Evolutionary conservation across 768 basidiomycete genomes (phyloP), one percentile per base, ranked within the genome.

Genomic region (Lanmaoa rubissima): DNA sequence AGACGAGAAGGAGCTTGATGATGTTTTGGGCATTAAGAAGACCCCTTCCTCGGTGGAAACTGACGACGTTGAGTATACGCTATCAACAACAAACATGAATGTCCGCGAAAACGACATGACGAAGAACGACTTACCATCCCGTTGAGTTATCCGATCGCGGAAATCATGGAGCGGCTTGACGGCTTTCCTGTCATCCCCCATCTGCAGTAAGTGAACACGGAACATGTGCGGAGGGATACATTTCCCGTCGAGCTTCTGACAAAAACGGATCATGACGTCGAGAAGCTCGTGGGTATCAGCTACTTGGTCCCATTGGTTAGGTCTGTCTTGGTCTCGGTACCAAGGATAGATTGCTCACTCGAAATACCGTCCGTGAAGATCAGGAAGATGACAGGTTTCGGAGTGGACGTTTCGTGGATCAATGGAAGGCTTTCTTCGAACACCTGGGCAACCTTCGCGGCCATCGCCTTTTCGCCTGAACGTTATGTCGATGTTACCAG

Each of bases 21-120:
- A 66, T 64, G 24, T 40, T 55, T 11, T 69, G 49, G 9, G 64
- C 54, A 4, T 61, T 61, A 9, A 68, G 59, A 19, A 47, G 56
- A 19, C 66, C 66, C 41, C 66, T 63, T 39, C 54, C 66, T 19
- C 67, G 54, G 44, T 68, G 66, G 43, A 51, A 68, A 49, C 67
- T 66, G 40, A 69, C 48, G 13, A 63, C 54, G 19, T 56, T 58
- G 45, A 69, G 60, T 3, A 68, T 55, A 13, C 60, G 55, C 66
- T 68, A 24, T 28, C 40, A 0, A 45, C 16, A 1, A 11, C 21
- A 48, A 10, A 35, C 14, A 3, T 65, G n/a, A 67, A 24, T 31
- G 1, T 14, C 1, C 5, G 31, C 14, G 17, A 26, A 42, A 26
- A 34, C 13, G 12, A 35, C 21, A 14, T 0, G 8, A 19, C 5